A percentile compares a stretch with the other conserved stretches of the same genome.
Evolutionary conservation across 306 rosid species (phyloP).

Genomic region (Medicago ruthenica): DNA sequence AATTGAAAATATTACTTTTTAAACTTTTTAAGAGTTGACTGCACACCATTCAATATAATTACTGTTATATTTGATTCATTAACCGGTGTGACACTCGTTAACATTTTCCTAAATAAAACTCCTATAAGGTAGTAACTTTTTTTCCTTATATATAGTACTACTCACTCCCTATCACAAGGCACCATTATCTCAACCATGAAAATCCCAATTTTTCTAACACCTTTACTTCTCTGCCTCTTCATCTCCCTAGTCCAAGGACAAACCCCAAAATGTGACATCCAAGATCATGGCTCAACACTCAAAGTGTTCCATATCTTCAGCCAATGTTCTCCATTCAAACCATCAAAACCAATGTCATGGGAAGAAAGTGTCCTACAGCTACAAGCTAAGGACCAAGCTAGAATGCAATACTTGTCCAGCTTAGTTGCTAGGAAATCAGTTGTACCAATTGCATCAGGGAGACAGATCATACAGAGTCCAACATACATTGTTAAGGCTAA

Average conservation of each 20-base stretch:
- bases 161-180: conserved; percentile 18
- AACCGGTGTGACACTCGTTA: no score
- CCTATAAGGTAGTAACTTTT: background rate
- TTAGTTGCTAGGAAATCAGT: conserved; percentile 60
- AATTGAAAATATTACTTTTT: no score
- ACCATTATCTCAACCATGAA: conserved; percentile 52
- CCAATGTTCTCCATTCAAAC: conserved; percentile 77
- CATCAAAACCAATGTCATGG: conserved; percentile 68
- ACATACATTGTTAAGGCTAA: conserved; percentile 71
- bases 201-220: conserved; percentile 22
- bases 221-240: conserved; percentile 29
- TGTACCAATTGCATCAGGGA: conserved; percentile 80
- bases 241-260: conserved; percentile 48
- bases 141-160: conserved; percentile 16
- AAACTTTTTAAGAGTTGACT: no score
- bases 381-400: conserved; percentile 63
- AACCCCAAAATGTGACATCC: conserved; percentile 50
- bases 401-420: conserved; percentile 66
- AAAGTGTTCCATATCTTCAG: conserved; percentile 69
- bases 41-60: no score
- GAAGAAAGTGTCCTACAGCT: conserved; percentile 70
- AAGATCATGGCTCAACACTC: conserved; percentile 69
- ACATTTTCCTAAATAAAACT: background rate
- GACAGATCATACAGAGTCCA: conserved; percentile 84
- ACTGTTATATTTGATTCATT: no score